Base-by-base conservation (phyloP, 345 rosid genomes). In the Noccaea caerulescens region DNA sequence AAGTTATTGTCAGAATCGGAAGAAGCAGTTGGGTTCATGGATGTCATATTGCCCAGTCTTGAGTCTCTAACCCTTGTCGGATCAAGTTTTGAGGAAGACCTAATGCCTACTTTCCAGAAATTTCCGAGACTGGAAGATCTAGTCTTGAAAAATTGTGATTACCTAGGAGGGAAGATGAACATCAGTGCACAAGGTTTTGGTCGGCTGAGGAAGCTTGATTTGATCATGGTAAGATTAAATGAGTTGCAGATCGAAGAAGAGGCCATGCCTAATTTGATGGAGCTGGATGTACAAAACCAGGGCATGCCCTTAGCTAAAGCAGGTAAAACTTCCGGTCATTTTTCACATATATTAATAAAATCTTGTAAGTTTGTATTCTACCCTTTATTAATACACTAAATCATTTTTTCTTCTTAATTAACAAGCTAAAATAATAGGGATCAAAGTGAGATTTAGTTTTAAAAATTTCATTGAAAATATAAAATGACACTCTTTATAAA, bases 201-300 rank as follows among this genome's bases (percentile, higher is more conserved):
- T 51, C n/a, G 32, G 77, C 20, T 47, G n/a, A 66, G 58, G 71
- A 79, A 63, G 18, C 46, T 63, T 55, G 13, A 30, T 41, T 8
- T 47, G 41, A 44, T 2, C 44, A 63, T 7, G 0, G 49, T 3
- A 47, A n/a, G 5, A 18, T 50, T 64, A 12, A 8, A 49, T 3
- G 47, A 37, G 47, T 37, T 65, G 47, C 37, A 3, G 10, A 50
- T 65, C 0, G 58, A 37, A 37, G 70, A 65, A 23, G 13, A 51
- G 23, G 47, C 58, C 11, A 23, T 65, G 58, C 49, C 58, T 0
- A 11, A 25, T 65, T 37, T 65, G 47, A 37, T 27, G 5, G 4
- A 65, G n/a, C 8, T 65, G 36, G 18, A 18, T 7, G 30, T 25
- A 25, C 30, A 25, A 25, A 25, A 25, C 30, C 30, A 25, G 30